phyloP scores from a whole-genome alignment of 768 basidiomycete genomes.

The Suillus discolor region DNA sequence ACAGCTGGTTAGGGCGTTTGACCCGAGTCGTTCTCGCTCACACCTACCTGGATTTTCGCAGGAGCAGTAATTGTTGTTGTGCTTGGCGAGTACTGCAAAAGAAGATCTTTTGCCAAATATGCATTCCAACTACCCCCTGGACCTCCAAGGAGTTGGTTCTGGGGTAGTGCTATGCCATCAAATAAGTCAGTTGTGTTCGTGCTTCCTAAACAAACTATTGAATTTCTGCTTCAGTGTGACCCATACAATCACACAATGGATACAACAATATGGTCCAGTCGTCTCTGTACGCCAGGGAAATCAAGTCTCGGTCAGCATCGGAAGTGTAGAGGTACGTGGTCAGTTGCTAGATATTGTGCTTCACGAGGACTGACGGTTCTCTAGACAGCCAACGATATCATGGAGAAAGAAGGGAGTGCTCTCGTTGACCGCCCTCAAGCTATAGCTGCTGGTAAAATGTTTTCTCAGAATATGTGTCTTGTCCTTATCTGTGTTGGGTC shows the following conservation, averaged over 20 bases:
- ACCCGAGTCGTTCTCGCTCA: background rate
- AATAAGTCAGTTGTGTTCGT: background rate
- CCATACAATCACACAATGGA: slow-evolving; percentile 40
- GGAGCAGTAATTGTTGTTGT: background rate
- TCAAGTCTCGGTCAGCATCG: slow-evolving; percentile 30
- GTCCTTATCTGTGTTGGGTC: slow-evolving; percentile 52
- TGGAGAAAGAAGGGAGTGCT: slow-evolving; percentile 56
- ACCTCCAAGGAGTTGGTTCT: slow-evolving; percentile 19
- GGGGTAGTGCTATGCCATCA: slow-evolving; percentile 18
- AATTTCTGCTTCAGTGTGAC: slow-evolving; percentile 9
- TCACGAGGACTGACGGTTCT: background rate
- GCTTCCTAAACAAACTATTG: background rate
- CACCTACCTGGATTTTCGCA: background rate
- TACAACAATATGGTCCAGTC: slow-evolving; percentile 29
- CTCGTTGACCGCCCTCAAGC: slow-evolving; percentile 49
- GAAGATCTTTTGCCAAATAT: background rate
- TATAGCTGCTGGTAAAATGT: slow-evolving; percentile 53
- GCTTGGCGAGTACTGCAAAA: slow-evolving; percentile 2
- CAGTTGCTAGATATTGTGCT: slow-evolving; percentile 19
- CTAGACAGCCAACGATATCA: slow-evolving; percentile 53
- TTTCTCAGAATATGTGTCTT: slow-evolving; percentile 57
- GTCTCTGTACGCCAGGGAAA: slow-evolving; percentile 26
- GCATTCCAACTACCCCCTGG: slow-evolving; percentile 20
- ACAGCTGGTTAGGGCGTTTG: too few species aligned
- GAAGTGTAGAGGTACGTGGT: slow-evolving; percentile 21